Evolutionary conservation across 1,284 basidiomycete species (phyloP).

Genomic region (Xerocomus nothofagi): DNA sequence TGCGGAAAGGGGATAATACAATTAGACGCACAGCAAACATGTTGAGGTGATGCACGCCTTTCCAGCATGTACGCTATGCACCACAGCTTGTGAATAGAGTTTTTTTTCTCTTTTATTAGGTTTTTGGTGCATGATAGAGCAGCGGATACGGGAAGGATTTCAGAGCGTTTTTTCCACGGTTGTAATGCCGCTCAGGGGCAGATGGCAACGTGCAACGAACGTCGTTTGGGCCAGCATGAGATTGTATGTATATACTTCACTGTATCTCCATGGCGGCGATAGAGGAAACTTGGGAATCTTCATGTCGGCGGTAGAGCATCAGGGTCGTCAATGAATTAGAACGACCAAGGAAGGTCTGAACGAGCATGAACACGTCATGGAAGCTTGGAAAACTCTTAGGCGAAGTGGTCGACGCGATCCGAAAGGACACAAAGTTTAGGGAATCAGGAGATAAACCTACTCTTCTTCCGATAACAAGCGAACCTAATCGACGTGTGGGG

Average conservation of each 20-base stretch:
- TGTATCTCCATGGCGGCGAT: slow-evolving; percentile 31
- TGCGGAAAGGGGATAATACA: slow-evolving; percentile 33
- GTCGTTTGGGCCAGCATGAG: slow-evolving; percentile 7
- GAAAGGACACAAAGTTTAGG: slow-evolving; percentile 1
- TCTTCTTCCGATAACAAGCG: slow-evolving; percentile 6
- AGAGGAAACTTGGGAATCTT: slow-evolving; percentile 22
- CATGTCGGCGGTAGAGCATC: slow-evolving; percentile 5
- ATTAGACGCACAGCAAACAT: slow-evolving; percentile 25
- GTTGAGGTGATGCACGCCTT: slow-evolving; percentile 34
- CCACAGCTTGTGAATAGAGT: slow-evolving; percentile 25
- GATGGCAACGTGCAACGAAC: slow-evolving; percentile 20
- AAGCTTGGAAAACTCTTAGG: slow-evolving; percentile 7
- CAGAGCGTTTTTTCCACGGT: slow-evolving; percentile 18
- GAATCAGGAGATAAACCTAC: slow-evolving; percentile 11
- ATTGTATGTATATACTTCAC: not conserved
- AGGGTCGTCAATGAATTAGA: slow-evolving; percentile 28
- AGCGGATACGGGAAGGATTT: too few relatives aligned
- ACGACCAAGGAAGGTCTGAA: slow-evolving; percentile 9
- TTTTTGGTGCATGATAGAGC: too few relatives aligned
- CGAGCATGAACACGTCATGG: slow-evolving; percentile 15
- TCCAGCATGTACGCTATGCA: slow-evolving; percentile 29
- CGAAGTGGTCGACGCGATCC: slow-evolving; percentile 12
- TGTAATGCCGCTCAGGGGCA: slow-evolving; percentile 34
- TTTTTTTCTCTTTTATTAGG: too few relatives aligned
- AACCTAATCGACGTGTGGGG: slow-evolving; percentile 19